Base-by-base conservation (phyloP, 2,329 filamentous ascomycete genomes). In the Nannizziopsis arthrosporioides region DNA sequence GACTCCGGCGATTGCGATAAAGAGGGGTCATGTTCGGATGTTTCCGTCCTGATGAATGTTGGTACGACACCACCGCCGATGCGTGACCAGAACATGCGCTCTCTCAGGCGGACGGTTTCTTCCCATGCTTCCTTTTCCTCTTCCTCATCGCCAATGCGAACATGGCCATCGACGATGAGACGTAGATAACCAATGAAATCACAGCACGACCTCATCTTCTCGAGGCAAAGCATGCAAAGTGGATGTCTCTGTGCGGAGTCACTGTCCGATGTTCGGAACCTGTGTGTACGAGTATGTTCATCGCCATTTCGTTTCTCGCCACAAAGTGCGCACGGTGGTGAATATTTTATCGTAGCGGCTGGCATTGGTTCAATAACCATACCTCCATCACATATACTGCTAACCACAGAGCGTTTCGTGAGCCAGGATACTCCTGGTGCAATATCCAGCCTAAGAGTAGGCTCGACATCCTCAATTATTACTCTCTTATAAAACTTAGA, bases 81-180 rank as follows among this genome's bases (percentile, higher is more conserved):
- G 48, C 92, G 78, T 44, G 85, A 80, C 92, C 92, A 98, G 63
- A 98, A 98, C 84, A 98, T 94, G 57, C 90, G 82, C 64, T 98
- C 92, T 44, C 92, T 76, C 42, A 96, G 68, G 27, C 84, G 79
- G 9, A 95, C 84, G 49, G 87, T 87, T 69, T 98, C 92, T 62
- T 96, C 90, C 92, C 92, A 98, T 0, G 88, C 87, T 22, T 80
- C 78, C 60, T 84, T 86, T 66, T 93, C 86, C 31, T 88, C 85
- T 43, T 92, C 86, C 35, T 84, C 78, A 49, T 84, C 85, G 41
- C 89, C 85, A 10, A 84, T 82, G 44, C 85, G 80, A 81, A 92
- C 92, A 59, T 94, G 84, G 2, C 92, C 92, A 57, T 95, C 90
- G 56, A 90, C 86, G 50, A 96, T 77, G 68, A 96, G 86, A 40